Conservation (phyloP, 1,139 yeast species). For the Kluyveromyces marxianus region DNA sequence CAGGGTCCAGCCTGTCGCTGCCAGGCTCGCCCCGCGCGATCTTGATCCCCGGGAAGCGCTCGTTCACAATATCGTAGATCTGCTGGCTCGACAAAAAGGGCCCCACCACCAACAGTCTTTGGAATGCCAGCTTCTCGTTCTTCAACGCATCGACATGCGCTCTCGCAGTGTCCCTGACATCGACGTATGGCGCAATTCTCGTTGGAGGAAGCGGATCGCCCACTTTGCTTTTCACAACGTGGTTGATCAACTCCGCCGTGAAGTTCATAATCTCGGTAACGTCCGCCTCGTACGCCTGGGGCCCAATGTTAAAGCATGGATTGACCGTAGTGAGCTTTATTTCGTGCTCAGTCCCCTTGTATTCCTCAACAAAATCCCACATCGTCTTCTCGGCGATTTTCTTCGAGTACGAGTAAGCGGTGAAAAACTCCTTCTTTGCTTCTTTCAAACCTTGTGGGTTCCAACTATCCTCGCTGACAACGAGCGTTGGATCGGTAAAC, state of each 20-base stretch:
- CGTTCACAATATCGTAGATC: too few species aligned
- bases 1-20: too few species aligned
- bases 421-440: slow-evolving; percentile 26
- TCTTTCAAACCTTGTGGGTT: slow-evolving; percentile 35
- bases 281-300: slow-evolving; percentile 34
- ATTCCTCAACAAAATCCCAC: slow-evolving; percentile 41
- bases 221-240: slow-evolving; percentile 18
- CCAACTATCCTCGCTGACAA: slow-evolving; percentile 35
- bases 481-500: slow-evolving; percentile 6
- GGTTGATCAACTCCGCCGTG: slow-evolving; percentile 33
- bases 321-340: slow-evolving; percentile 40
- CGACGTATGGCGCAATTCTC: slow-evolving; percentile 28
- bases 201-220: slow-evolving; percentile 8
- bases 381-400: slow-evolving; percentile 47
- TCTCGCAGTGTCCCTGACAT: slow-evolving; percentile 48
- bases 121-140: too few species aligned
- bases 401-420: slow-evolving; percentile 46
- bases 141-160: slow-evolving; percentile 43
- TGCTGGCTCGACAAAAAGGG: too few species aligned
- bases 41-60: too few species aligned
- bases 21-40: too few species aligned
- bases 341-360: slow-evolving; percentile 32
- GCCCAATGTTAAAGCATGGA: slow-evolving; percentile 48
- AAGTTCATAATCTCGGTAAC: slow-evolving; percentile 29
- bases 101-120: too few species aligned